Base-by-base conservation (phyloP, 208 protist species). In the Trypanosoma congolense region DNA sequence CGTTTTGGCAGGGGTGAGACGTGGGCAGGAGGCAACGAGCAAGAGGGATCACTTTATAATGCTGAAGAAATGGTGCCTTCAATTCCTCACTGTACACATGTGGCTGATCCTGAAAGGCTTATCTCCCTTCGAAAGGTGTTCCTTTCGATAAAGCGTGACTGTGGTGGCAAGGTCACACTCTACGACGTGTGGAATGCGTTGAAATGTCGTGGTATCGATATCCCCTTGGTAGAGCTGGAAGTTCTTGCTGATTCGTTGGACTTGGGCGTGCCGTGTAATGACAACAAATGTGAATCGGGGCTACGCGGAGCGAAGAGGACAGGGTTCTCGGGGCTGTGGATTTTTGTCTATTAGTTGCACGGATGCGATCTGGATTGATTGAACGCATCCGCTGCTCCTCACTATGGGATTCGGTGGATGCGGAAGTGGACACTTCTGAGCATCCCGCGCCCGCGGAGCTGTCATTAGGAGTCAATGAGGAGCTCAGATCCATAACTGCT, bases 301-400 rank as follows among this genome's bases (percentile, higher is more conserved):
- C 9, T 12, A 38, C 33, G 12, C 12, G 33, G 6, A 33, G 33
- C 3, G 60, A 21, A 22, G 14, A 10, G 21, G 43, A 74, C 33
- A 36, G 50, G 10, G 36, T 30, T 26, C 48, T 81, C 29, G 62
- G 38, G 5, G 45, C 72, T 24, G 67, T 76, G 12, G 81, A 89
- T 44, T 85, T 89, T 26, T 89, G 81, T 38, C 64, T 89, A 19
- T 46, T 89, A 10, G 69, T 89, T 24, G 82, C 81, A 10, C 81
- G 81, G 10, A 70, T 89, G 49, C 70, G 73, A 0, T 73, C 77
- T 2, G 46, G 35, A 2, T 30, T 75, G 21, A 89, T 89, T 43
- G 68, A 72, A n/a, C 75, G 61, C 18, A 75, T 89, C 38, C 72
- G 68, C 18, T 43, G 58, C n/a, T 29, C 56, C 16, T 43, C 48